These are phyloP conservation scores for Chloris gayana DNA, from an alignment of 176 grass and related monocot species.

Conservation along the genomic window DNA sequence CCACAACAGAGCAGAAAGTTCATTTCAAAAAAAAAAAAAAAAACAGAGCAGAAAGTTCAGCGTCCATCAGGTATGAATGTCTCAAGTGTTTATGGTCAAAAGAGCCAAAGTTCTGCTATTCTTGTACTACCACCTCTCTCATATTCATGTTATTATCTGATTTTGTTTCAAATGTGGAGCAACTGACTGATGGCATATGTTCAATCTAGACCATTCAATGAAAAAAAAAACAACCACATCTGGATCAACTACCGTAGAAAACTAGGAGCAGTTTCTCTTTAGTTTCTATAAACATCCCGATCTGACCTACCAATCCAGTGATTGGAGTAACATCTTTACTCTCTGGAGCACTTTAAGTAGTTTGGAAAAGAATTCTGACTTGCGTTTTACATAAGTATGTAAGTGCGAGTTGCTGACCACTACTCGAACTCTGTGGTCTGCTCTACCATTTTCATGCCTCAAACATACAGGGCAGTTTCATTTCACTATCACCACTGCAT, in stretches of 20 bases:
- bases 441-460: constrained; percentile 24
- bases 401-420: constrained; percentile 23
- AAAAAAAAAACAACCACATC: not conserved
- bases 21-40: too few species aligned
- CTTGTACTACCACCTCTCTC: not conserved
- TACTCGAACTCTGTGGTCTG: constrained; percentile 6
- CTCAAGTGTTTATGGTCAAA: not conserved
- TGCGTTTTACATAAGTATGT: not conserved
- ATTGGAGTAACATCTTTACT: not conserved
- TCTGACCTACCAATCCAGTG: not conserved
- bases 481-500: constrained; percentile 46
- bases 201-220: not conserved
- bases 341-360: not conserved
- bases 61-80: not conserved
- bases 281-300: not conserved
- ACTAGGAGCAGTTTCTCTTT: not conserved
- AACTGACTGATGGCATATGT: not conserved
- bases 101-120: not conserved
- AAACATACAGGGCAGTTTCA: constrained; percentile 38
- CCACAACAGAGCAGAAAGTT: too few species aligned
- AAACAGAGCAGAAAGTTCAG: not conserved
- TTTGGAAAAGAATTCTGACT: constrained; percentile 12
- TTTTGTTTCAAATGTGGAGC: not conserved
- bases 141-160: not conserved
- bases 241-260: not conserved